phyloP scores from a whole-genome alignment of 2,329 filamentous ascomycete species.

The Aspergillus puulaauensis region DNA sequence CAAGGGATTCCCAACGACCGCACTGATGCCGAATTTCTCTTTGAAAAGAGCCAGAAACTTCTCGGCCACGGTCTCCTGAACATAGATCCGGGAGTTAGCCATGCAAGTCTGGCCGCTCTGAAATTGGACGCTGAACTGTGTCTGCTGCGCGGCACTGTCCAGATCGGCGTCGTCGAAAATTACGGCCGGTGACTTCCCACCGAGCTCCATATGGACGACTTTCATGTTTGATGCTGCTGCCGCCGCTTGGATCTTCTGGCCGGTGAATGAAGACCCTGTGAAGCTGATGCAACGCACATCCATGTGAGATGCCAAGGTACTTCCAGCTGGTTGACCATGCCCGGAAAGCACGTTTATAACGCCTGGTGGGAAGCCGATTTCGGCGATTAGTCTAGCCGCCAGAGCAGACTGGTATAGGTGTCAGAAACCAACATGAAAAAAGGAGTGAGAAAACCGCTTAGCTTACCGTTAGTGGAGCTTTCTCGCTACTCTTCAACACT shows the following conservation, averaged over 20 bases:
- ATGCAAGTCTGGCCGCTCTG: slow-evolving; percentile 62
- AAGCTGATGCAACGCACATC: slow-evolving; percentile 62
- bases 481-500: slow-evolving; percentile 63
- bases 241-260: slow-evolving; percentile 50
- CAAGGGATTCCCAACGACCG: slow-evolving; percentile 80
- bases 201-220: slow-evolving; percentile 33
- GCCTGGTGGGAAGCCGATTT: slow-evolving; percentile 46
- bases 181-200: slow-evolving; percentile 36
- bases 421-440: neutral
- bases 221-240: slow-evolving; percentile 40
- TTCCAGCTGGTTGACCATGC: slow-evolving; percentile 58
- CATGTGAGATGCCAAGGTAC: slow-evolving; percentile 56
- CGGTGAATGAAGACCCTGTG: slow-evolving; percentile 59
- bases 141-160: slow-evolving; percentile 45
- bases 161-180: slow-evolving; percentile 44
- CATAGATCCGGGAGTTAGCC: slow-evolving; percentile 69
- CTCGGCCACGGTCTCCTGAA: slow-evolving; percentile 81
- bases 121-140: slow-evolving; percentile 50
- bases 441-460: neutral
- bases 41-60: slow-evolving; percentile 78
- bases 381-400: slow-evolving; percentile 37
- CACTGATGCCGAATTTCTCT: slow-evolving; percentile 64
- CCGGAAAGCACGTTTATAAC: slow-evolving; percentile 58
- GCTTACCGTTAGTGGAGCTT: slow-evolving; percentile 58
- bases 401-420: slow-evolving; percentile 26